Evolutionary conservation across 2,329 filamentous ascomycete genomes (phyloP), one percentile per base, ranked within the genome.

Genomic region (Alternaria arborescens): DNA sequence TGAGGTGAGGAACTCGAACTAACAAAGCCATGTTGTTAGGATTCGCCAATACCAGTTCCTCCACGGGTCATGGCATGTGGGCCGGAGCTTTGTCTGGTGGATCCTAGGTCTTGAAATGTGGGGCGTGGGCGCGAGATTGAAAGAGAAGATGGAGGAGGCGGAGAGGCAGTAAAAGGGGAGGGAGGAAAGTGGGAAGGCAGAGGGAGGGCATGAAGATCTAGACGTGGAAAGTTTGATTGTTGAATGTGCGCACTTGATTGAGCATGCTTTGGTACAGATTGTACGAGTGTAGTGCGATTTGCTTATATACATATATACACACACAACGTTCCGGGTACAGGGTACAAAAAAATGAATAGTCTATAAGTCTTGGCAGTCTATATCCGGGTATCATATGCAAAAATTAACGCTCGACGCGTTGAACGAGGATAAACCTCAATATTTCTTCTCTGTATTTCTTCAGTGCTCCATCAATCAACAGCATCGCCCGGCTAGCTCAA

Each of bases 401-500:
- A 16, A 10, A 8, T 24, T 0, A 24, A 24, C 24, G 24, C 24
- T 26, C 24, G 24, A 26, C 24, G 24, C 24, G 24, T 26, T 2
- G 24, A 26, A 2, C 0, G 7, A 24, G 24, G 24, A 24, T 0
- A 24, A 24, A 24, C 24, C 24, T 24, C 24, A 8, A 24, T 24
- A 0, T 24, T 8, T 24, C 7, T 24, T 24, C 24, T 24, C 24
- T 24, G 0, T 8, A 24, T 24, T 24, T 24, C 24, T 24, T 1
- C 24, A 7, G 24, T 24, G 6, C 7, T 8, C 24, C 24, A 26
- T 26, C 24, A 26, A 26, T 26, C 41, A 56, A 52, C 36, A 69
- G 41, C 14, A 54, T 48, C 57, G 65, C 65, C 65, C 55, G 63
- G 65, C 58, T 67, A 62, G 65, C 74, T 74, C 72, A 77, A 78